phyloP scores from a whole-genome alignment of 2,329 filamentous ascomycete species.

The Albifimbria verrucaria region DNA sequence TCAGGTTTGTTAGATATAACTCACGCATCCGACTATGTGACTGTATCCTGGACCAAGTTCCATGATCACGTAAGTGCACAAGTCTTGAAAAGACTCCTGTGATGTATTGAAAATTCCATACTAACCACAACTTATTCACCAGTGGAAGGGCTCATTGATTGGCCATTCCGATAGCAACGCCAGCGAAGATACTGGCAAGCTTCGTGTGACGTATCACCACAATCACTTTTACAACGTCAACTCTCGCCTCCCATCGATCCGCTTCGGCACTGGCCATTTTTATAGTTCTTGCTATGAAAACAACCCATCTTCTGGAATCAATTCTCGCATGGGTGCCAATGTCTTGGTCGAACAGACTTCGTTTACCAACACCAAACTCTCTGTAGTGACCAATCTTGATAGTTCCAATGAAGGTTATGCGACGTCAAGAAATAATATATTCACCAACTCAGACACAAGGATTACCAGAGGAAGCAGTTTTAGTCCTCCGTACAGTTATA shows the following conservation, averaged over 20 bases:
- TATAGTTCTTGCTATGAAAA: conserved; percentile 40
- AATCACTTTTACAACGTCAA: conserved; percentile 60
- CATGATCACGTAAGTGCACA: conserved; percentile 29
- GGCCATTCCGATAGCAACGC: conserved; percentile 58
- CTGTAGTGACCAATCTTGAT: conserved; percentile 38
- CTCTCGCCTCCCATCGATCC: conserved; percentile 54
- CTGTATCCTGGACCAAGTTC: conserved; percentile 37
- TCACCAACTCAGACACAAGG: conserved; percentile 29
- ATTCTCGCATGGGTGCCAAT: conserved; percentile 50
- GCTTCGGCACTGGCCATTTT: conserved; percentile 58
- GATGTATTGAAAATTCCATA: background rate
- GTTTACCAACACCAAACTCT: conserved; percentile 41
- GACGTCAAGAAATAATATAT: conserved; percentile 41
- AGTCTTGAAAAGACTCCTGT: background rate
- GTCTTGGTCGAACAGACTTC: conserved; percentile 50
- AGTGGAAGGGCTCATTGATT: conserved; percentile 52
- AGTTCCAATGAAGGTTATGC: conserved; percentile 41
- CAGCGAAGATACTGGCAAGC: conserved; percentile 52
- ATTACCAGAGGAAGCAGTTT: conserved; percentile 29
- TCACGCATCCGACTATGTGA: conserved; percentile 37
- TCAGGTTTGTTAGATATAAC: conserved; percentile 36
- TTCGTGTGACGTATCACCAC: conserved; percentile 57
- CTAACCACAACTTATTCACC: background rate
- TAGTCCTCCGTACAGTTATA: conserved; percentile 30
- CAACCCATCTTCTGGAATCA: conserved; percentile 44